phyloP scores from a whole-genome alignment of 805 yeast genomes.

The Hanseniaspora taiwanica region DNA sequence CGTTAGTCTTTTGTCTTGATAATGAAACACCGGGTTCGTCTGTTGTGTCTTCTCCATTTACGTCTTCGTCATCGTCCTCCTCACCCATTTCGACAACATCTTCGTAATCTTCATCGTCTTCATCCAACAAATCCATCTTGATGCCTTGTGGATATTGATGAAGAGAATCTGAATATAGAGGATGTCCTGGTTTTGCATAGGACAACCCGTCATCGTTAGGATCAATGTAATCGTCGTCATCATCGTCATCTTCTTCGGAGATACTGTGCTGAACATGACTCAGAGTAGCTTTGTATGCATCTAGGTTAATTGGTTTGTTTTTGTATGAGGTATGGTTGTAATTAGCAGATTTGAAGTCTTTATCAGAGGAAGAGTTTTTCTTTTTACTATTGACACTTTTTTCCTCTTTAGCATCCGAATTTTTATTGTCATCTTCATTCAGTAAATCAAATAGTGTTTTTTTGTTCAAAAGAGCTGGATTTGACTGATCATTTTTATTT shows the following conservation, averaged over 20 bases:
- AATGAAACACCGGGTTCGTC: slow-evolving; percentile 21
- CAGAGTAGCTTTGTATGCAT: background rate
- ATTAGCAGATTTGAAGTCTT: background rate
- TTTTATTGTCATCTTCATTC: slow-evolving; percentile 13
- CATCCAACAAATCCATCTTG: slow-evolving; percentile 9
- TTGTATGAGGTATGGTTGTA: background rate
- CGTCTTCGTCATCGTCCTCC: slow-evolving; percentile 18
- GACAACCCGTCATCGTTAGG: slow-evolving; percentile 76
- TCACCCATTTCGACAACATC: slow-evolving; percentile 13
- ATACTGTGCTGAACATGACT: background rate
- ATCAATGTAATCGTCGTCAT: slow-evolving; percentile 61
- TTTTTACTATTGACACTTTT: no score
- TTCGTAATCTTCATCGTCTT: slow-evolving; percentile 8
- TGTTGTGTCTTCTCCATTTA: slow-evolving; percentile 21
- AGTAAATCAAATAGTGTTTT: background rate
- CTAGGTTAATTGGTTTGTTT: background rate
- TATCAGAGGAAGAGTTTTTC: background rate
- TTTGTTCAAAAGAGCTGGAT: background rate
- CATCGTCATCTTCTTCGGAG: slow-evolving; percentile 22
- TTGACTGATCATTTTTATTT: background rate
- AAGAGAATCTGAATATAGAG: slow-evolving; percentile 34
- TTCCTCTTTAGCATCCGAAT: no score
- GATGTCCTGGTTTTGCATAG: slow-evolving; percentile 47
- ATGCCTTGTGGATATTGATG: slow-evolving; percentile 6
- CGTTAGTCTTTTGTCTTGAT: slow-evolving; percentile 22